A percentile compares a stretch with the other conserved stretches of the same genome.
These are phyloP conservation scores for Fusarium sarcochroum DNA, from an alignment of 2,329 filamentous ascomycete genomes.

Conservation along the genomic window DNA sequence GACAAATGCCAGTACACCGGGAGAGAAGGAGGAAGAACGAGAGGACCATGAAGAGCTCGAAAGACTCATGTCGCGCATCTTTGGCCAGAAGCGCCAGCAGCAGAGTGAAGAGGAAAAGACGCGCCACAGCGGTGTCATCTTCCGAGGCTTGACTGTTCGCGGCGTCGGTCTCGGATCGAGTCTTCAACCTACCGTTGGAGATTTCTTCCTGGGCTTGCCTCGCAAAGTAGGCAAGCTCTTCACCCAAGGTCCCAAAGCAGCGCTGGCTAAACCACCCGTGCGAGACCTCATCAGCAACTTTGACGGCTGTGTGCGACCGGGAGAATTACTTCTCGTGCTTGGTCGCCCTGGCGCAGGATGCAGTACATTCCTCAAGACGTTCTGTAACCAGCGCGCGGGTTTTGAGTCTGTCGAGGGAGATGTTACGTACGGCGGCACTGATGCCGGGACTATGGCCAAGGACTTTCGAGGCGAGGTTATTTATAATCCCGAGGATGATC, in stretches of 20 bases:
- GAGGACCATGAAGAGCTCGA: conserved; percentile 67
- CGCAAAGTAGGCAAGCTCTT: conserved; percentile 62
- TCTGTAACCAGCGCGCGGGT: conserved; percentile 77
- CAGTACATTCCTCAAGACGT: conserved; percentile 78
- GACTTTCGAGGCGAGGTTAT: conserved; percentile 74
- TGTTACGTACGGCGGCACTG: conserved; percentile 71
- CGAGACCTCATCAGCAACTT: conserved; percentile 75
- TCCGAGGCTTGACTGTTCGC: conserved; percentile 78
- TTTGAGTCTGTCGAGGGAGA: conserved; percentile 76
- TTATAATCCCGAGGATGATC: conserved; percentile 77
- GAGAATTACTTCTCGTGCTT: conserved; percentile 77
- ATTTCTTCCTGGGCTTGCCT: conserved; percentile 71
- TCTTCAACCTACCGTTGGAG: conserved; percentile 69
- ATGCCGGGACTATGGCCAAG: conserved; percentile 61
- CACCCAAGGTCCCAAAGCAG: conserved; percentile 65
- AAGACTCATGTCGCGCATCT: conserved; percentile 77
- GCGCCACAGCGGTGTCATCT: conserved; percentile 77
- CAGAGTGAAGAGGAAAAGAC: conserved; percentile 79
- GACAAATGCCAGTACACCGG: conserved; percentile 53
- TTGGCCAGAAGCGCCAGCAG: conserved; percentile 73
- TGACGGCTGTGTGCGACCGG: conserved; percentile 78
- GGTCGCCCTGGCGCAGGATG: conserved; percentile 78
- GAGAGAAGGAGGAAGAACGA: conserved; percentile 55
- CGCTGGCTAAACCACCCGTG: conserved; percentile 68
- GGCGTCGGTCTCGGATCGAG: conserved; percentile 76